phyloP scores from a whole-genome alignment of 2,329 filamentous ascomycete genomes.

The Colletotrichum ledebouriae region DNA sequence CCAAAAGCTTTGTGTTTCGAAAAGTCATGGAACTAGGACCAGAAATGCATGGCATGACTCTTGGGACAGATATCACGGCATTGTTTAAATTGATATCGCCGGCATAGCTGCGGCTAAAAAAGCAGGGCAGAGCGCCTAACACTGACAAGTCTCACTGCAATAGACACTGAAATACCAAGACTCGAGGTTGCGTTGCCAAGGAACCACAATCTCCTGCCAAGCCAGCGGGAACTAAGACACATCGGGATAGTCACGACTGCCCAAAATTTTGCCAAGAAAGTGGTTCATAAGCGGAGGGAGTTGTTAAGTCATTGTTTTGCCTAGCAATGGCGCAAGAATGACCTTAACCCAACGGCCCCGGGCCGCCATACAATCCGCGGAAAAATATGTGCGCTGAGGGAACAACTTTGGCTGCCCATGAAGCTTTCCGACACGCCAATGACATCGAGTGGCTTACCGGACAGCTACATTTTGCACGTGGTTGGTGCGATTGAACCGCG shows the following conservation, averaged over 20 bases:
- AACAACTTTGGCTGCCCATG: neutral
- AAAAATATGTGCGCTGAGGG: neutral
- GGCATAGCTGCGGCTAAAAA: neutral
- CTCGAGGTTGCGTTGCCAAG: constrained; percentile 25
- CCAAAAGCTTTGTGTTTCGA: constrained; percentile 10
- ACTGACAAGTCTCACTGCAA: neutral
- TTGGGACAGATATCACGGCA: neutral
- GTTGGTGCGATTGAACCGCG: constrained; percentile 27
- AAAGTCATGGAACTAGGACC: neutral
- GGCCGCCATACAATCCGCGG: neutral
- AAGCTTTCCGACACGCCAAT: constrained; percentile 2
- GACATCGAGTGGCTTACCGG: constrained; percentile 1
- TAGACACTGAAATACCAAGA: neutral
- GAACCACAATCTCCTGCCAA: constrained; percentile 36
- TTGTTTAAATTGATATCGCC: neutral
- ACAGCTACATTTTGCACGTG: constrained; percentile 21
- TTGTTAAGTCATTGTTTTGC: too few species aligned
- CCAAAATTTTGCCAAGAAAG: constrained; percentile 37
- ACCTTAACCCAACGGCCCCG: too few species aligned
- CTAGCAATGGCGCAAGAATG: neutral
- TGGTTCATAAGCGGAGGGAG: neutral
- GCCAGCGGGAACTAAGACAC: constrained; percentile 35
- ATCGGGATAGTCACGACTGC: constrained; percentile 14
- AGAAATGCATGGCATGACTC: neutral
- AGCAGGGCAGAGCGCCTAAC: neutral